phyloP scores from a whole-genome alignment of 176 grass and related monocot genomes.

The Cocos nucifera region DNA sequence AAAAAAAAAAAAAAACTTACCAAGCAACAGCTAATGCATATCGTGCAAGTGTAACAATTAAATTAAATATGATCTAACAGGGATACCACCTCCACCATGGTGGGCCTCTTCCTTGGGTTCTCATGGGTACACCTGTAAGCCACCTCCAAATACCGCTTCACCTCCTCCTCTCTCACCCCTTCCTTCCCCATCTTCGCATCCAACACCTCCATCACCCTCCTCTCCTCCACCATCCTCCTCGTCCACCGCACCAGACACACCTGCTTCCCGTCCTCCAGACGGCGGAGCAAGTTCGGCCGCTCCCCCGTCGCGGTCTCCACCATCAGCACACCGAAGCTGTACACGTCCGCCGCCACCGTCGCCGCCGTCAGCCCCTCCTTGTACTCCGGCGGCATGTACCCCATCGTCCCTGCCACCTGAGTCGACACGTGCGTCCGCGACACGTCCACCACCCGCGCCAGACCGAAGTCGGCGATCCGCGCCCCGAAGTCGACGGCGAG shows the following conservation, averaged over 20 bases:
- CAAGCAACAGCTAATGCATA: neutral
- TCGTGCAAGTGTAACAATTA: neutral
- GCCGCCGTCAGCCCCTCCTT: slow-evolving; percentile 28
- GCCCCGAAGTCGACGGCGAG: slow-evolving; percentile 53
- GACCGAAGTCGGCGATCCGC: slow-evolving; percentile 79
- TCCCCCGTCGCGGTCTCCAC: slow-evolving; percentile 42
- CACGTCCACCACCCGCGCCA: slow-evolving; percentile 39
- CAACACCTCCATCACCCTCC: slow-evolving; percentile 17
- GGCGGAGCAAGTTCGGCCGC: slow-evolving; percentile 58
- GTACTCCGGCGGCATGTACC: slow-evolving; percentile 80
- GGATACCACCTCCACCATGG: slow-evolving; percentile 33
- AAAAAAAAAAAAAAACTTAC: too few species aligned
- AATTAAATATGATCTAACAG: slow-evolving; percentile 15
- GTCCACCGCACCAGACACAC: slow-evolving; percentile 46
- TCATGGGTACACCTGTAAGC: slow-evolving; percentile 33
- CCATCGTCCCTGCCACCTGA: slow-evolving; percentile 62
- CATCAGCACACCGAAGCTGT: slow-evolving; percentile 68
- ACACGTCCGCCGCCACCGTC: slow-evolving; percentile 51
- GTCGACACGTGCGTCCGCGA: slow-evolving; percentile 64
- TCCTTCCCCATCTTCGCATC: slow-evolving; percentile 29
- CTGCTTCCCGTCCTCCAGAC: slow-evolving; percentile 14
- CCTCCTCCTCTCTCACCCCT: slow-evolving; percentile 14
- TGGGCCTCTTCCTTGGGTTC: slow-evolving; percentile 16
- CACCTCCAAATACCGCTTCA: slow-evolving; percentile 26
- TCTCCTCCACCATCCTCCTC: slow-evolving; percentile 24